phyloP scores from a whole-genome alignment of 352 stramenopile genomes.

The Phytophthora hibernalis region DNA sequence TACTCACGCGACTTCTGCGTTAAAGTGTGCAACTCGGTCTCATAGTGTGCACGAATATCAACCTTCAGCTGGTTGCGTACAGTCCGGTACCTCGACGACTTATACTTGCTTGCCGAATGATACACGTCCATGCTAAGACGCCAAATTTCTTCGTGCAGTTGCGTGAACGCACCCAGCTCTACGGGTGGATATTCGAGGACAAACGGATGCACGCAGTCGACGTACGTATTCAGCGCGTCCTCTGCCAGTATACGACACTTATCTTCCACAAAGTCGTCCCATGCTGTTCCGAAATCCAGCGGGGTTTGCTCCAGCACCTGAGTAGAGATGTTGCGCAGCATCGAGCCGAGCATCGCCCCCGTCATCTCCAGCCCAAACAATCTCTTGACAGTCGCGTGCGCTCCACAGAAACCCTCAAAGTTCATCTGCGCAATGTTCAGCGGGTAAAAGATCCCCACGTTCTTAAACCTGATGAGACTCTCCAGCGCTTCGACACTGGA shows the following conservation, averaged over 20 bases:
- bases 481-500: conserved; percentile 27
- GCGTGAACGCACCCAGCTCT: conserved; percentile 66
- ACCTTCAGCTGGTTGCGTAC: conserved; percentile 63
- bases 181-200: conserved; percentile 65
- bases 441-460: conserved; percentile 28
- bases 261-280: conserved; percentile 71
- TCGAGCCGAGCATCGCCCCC: conserved; percentile 52
- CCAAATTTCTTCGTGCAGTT: conserved; percentile 77
- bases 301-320: conserved; percentile 42
- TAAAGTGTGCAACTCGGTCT: conserved; percentile 49
- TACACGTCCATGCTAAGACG: conserved; percentile 78
- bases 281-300: conserved; percentile 65
- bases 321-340: conserved; percentile 45
- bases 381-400: conserved; percentile 55
- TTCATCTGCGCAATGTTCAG: conserved; percentile 26
- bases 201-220: conserved; percentile 74
- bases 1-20: conserved; percentile 54
- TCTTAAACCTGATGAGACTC: conserved; percentile 53
- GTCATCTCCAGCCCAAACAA: conserved; percentile 73
- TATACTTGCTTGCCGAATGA: conserved; percentile 49
- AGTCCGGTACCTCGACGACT: conserved; percentile 49
- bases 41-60: conserved; percentile 52
- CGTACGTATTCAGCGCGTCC: conserved; percentile 74
- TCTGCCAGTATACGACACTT: conserved; percentile 59
- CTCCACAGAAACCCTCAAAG: conserved; percentile 43